These are phyloP conservation scores for Parietaria judaica DNA, from an alignment of 306 rosid genomes.

Conservation along the genomic window DNA sequence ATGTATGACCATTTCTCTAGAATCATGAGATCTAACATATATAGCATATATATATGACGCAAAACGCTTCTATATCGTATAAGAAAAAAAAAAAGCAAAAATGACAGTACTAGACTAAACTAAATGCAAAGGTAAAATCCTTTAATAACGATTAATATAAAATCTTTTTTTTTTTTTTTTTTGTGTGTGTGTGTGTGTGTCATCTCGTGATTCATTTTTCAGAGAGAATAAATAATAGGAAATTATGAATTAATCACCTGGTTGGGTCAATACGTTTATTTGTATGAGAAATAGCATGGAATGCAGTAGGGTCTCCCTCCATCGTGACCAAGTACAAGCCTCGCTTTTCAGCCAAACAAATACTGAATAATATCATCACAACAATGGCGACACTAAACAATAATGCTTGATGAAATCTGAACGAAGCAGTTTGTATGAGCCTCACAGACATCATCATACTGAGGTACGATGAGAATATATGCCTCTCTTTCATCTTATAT, in stretches of 20 bases:
- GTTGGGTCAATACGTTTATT: constrained; percentile 13
- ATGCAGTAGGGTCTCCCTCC: constrained; percentile 47
- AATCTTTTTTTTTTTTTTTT: no score
- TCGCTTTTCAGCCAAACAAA: constrained; percentile 43
- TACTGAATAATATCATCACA: constrained; percentile 2
- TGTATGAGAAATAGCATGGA: constrained; percentile 24
- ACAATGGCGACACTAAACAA: constrained; percentile 1
- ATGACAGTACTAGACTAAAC: no score
- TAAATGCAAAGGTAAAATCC: no score
- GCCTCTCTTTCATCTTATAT: neutral
- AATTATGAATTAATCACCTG: neutral
- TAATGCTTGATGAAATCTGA: neutral
- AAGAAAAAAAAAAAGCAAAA: no score
- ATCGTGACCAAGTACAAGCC: constrained; percentile 55
- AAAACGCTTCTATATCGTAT: no score
- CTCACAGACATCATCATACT: constrained; percentile 10
- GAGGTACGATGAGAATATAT: no score
- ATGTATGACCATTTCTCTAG: neutral
- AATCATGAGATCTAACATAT: neutral
- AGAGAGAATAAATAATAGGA: neutral
- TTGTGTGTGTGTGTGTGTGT: no score
- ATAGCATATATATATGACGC: no score
- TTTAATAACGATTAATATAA: no score
- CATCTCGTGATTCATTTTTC: no score
- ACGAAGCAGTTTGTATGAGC: neutral